These are phyloP conservation scores for Rehmannia glutinosa DNA, from an alignment of 257 asterid species.

Conservation along the genomic window DNA sequence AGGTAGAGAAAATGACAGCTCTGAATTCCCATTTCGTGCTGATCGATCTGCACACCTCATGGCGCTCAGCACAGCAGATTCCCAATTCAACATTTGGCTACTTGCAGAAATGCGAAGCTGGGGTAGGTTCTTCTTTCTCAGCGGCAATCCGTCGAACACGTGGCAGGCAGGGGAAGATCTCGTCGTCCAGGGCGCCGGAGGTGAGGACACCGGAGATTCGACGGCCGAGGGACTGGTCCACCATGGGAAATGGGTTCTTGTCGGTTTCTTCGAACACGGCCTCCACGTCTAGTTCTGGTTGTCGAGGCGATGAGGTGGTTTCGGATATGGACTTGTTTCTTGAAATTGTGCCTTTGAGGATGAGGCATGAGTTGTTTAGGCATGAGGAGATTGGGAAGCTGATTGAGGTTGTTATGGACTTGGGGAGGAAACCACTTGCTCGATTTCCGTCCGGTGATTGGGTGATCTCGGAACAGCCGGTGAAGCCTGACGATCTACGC, in stretches of 20 bases:
- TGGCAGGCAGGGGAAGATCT: slow-evolving; percentile 42
- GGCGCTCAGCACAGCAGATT: slow-evolving; percentile 60
- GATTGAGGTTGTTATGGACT: slow-evolving; percentile 96
- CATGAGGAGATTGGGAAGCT: slow-evolving; percentile 63
- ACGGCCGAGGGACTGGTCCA: slow-evolving; percentile 55
- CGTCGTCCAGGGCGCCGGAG: slow-evolving; percentile 46
- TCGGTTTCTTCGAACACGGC: slow-evolving; percentile 37
- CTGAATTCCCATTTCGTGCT: slow-evolving; percentile 61
- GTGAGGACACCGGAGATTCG: slow-evolving; percentile 79
- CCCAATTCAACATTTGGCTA: slow-evolving; percentile 56
- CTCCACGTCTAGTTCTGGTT: slow-evolving; percentile 52
- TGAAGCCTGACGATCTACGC: slow-evolving; percentile 68
- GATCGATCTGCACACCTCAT: slow-evolving; percentile 66
- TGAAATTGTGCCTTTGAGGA: slow-evolving; percentile 70
- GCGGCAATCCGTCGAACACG: slow-evolving; percentile 71
- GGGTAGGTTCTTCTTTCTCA: slow-evolving; percentile 32
- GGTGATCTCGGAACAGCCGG: slow-evolving; percentile 70
- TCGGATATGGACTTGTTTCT: slow-evolving; percentile 90
- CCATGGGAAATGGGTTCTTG: slow-evolving; percentile 45
- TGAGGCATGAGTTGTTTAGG: slow-evolving; percentile 63
- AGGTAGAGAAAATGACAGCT: slow-evolving; percentile 50
- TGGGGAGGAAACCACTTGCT: slow-evolving; percentile 93
- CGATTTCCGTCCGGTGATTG: slow-evolving; percentile 94
- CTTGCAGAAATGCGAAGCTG: slow-evolving; percentile 24
- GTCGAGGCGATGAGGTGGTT: slow-evolving; percentile 52